A percentile compares a stretch with the other conserved stretches of the same genome.
Conservation (phyloP, 371 early-diverging fungal species). For the Batrachochytrium dendrobatidis region DNA sequence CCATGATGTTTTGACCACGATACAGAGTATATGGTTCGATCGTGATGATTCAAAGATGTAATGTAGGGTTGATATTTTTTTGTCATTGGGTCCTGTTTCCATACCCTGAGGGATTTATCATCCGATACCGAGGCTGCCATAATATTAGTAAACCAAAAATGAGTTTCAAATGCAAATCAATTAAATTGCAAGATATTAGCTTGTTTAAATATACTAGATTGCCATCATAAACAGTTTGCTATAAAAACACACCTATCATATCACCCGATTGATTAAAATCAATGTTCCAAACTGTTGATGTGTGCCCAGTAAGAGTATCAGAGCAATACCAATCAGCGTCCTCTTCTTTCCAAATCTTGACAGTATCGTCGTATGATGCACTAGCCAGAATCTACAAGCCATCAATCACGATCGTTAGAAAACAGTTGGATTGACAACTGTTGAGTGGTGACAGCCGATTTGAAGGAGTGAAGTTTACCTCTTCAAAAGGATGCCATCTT, state of each 20-base stretch:
- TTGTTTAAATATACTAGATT: too few species aligned
- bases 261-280: conserved; percentile 80
- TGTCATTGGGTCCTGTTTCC: conserved; percentile 55
- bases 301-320: conserved; percentile 75
- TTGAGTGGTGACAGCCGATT: too few species aligned
- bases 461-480: conserved; percentile 46
- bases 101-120: conserved; percentile 77
- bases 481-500: conserved; percentile 80
- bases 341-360: conserved; percentile 84
- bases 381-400: conserved; percentile 68
- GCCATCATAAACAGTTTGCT: too few species aligned
- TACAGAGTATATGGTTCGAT: conserved; percentile 82
- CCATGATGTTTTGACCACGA: conserved; percentile 75
- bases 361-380: conserved; percentile 90
- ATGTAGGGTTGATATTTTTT: conserved; percentile 30
- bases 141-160: not conserved
- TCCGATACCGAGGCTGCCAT: conserved; percentile 75
- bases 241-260: conserved; percentile 41
- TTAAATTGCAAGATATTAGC: too few species aligned
- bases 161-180: too few species aligned
- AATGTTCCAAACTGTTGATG: conserved; percentile 88
- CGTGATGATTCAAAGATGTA: conserved; percentile 60
- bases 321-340: conserved; percentile 92
- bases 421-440: not conserved
- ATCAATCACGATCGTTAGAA: not conserved